These are phyloP conservation scores for Globisporangium emineosum DNA, from an alignment of 352 stramenopile species.

Conservation along the genomic window DNA sequence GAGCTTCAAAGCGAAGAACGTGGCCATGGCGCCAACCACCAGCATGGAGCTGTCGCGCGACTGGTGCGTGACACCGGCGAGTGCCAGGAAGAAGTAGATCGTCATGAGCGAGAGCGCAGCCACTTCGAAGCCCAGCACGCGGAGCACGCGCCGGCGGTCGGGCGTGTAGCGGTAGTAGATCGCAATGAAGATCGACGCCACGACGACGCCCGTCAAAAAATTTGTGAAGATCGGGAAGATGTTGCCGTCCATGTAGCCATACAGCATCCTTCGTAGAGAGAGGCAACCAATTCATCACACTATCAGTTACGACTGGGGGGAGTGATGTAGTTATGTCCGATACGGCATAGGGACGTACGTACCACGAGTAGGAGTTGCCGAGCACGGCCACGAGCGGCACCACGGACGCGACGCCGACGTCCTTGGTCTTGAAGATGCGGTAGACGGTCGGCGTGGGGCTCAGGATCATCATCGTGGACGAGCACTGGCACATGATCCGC, in stretches of 20 bases:
- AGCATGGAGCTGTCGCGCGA: slow-evolving; percentile 24
- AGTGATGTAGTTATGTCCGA: too few relatives aligned
- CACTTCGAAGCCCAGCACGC: slow-evolving; percentile 20
- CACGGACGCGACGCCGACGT: slow-evolving; percentile 32
- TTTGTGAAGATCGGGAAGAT: slow-evolving; percentile 34
- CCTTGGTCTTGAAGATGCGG: slow-evolving; percentile 39
- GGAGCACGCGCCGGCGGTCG: slow-evolving; percentile 26
- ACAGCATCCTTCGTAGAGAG: slow-evolving; percentile 34
- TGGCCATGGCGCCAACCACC: slow-evolving; percentile 26
- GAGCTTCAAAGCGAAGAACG: slow-evolving; percentile 37
- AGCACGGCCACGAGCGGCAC: slow-evolving; percentile 37
- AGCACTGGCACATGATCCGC: slow-evolving; percentile 27
- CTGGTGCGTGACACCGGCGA: slow-evolving; percentile 28
- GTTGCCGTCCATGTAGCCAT: slow-evolving; percentile 31
- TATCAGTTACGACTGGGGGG: too few relatives aligned
- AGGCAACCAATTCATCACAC: background rate
- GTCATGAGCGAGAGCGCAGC: slow-evolving; percentile 25
- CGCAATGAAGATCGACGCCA: slow-evolving; percentile 36
- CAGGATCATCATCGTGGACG: slow-evolving; percentile 39
- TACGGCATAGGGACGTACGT: too few relatives aligned
- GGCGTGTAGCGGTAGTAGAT: slow-evolving; percentile 52
- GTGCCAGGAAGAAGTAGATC: slow-evolving; percentile 35
- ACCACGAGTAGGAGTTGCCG: slow-evolving; percentile 32
- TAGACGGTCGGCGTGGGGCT: slow-evolving; percentile 36
- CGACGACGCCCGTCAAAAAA: slow-evolving; percentile 35